Base-by-base conservation (phyloP, 257 asterid genomes). In the Solanum habrochaites region DNA sequence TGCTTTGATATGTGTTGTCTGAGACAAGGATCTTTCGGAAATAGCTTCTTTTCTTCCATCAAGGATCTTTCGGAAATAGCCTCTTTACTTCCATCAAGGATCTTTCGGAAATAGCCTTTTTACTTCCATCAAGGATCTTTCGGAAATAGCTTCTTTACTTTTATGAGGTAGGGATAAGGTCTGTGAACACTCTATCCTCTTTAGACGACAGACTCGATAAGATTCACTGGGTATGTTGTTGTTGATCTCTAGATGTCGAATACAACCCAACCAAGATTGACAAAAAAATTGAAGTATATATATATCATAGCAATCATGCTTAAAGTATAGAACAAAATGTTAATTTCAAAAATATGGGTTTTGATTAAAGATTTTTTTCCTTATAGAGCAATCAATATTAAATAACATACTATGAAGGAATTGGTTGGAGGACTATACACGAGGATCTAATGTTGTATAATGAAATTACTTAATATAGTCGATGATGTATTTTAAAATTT, bases 31-130 rank as follows among this genome's bases (percentile, higher is more conserved):
- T 69, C 13, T 69, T 7, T 15, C 1, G 12, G 1, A 58, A 8
- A 21, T 2, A 1, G 6, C 7, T 7, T 37, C 7, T 37, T 37
- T 5, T 5, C 13, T 21, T 3, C 2, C 2, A 2, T 32, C 0
- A 20, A 69, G 40, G 42, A 18, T 69, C 7, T 69, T 7, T 15
- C 5, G 6, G 0, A 58, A 8, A 21, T 2, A 1, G 6, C 39
- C 39, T 5, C 39, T 35, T 35, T 5, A 35, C 13, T 21, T 3
- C 2, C 4, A 2, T 32, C 0, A 9, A 69, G 40, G 75, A 18
- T 69, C 12, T 69, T 7, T 15, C 5, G 6, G 0, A 58, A 8
- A 1, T 2, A 1, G 2, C 0, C 39, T 35, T 7, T 35, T 35
- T 5, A 5, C 13, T 58, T 3, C 1, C 4, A 2, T 32, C 0